Evolutionary conservation across 805 yeast genomes (phyloP).

Genomic region (Candida vartiovaarae): DNA sequence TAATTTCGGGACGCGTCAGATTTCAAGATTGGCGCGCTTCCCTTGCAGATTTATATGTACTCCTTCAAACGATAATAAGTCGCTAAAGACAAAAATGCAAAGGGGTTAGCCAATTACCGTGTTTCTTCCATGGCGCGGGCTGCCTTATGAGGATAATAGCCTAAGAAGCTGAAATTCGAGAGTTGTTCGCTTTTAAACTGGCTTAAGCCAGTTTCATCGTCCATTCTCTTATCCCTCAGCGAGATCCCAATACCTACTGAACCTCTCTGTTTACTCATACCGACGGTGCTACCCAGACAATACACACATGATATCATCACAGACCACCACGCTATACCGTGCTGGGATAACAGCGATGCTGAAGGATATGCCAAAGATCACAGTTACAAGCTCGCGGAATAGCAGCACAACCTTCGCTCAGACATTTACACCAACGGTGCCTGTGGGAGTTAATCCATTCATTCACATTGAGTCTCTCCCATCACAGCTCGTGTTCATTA

Average conservation of each 20-base stretch:
- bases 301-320: not conserved
- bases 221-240: too few relatives aligned
- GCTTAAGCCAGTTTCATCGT: too few relatives aligned
- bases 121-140: too few relatives aligned
- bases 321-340: not conserved
- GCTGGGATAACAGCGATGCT: not conserved
- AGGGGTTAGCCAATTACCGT: too few relatives aligned
- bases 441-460: conserved; percentile 43
- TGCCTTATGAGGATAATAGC: too few relatives aligned
- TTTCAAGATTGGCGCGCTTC: not conserved
- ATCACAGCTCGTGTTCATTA: conserved; percentile 72
- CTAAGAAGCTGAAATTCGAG: too few relatives aligned
- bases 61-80: too few relatives aligned
- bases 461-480: conserved; percentile 41
- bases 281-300: too few relatives aligned
- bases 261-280: too few relatives aligned
- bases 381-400: conserved; percentile 5
- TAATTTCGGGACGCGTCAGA: not conserved
- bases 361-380: conserved; percentile 14
- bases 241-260: too few relatives aligned
- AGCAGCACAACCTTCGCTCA: conserved; percentile 6
- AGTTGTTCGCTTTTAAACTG: too few relatives aligned
- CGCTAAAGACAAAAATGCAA: too few relatives aligned
- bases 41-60: not conserved
- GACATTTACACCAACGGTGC: conserved; percentile 22